Conservation (phyloP, 139 green algal species). For the Chlorella vulgaris region DNA sequence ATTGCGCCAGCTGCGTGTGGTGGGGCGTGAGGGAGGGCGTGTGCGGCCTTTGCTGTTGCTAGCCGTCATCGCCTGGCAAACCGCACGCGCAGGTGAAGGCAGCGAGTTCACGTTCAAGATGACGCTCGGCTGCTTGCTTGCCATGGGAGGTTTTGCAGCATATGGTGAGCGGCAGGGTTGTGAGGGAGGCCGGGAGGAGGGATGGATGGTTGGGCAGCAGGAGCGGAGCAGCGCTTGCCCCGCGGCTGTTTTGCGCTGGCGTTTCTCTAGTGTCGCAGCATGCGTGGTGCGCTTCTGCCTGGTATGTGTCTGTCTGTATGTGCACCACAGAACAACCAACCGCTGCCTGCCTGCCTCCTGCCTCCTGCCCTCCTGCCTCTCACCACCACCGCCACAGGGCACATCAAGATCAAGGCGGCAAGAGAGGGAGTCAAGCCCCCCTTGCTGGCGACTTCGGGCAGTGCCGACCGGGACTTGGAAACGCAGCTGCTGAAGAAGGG, state of each 20-base stretch:
- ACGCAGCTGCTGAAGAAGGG: not conserved
- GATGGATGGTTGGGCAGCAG: too few species aligned
- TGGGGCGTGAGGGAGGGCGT: too few species aligned
- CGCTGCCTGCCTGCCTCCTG: too few species aligned
- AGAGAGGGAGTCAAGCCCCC: not conserved
- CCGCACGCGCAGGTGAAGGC: conserved; percentile 35
- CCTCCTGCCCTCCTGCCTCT: not conserved
- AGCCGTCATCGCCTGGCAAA: too few species aligned
- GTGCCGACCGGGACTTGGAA: not conserved
- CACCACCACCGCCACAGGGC: not conserved
- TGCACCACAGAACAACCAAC: too few species aligned
- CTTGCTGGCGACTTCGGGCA: not conserved
- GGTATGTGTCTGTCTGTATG: too few species aligned
- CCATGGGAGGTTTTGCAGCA: conserved; percentile 52
- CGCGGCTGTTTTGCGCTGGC: not conserved
- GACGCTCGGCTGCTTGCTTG: conserved; percentile 43
- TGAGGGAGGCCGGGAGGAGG: too few species aligned
- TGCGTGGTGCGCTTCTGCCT: too few species aligned
- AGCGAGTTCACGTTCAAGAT: conserved; percentile 57
- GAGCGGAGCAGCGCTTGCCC: too few species aligned
- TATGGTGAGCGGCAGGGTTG: not conserved
- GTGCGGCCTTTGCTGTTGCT: too few species aligned
- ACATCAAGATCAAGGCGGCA: conserved; percentile 7
- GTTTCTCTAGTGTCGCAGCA: too few species aligned
- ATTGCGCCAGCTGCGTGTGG: too few species aligned